Conservation (phyloP, 129 eudicot species). For the Ambrosia trifida region DNA sequence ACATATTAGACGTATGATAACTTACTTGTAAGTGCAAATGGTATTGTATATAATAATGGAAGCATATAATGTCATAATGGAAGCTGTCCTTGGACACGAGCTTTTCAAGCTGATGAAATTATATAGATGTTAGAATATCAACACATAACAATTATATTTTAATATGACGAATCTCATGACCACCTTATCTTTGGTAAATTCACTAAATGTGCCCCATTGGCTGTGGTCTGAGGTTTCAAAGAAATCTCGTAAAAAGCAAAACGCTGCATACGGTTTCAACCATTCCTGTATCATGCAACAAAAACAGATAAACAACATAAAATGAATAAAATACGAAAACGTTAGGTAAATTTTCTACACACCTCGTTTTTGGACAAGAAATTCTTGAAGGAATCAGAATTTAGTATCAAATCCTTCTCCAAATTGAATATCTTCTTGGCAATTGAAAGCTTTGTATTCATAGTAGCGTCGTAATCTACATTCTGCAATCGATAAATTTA, state of each 20-base stretch:
- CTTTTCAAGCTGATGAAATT: slow-evolving; percentile 83
- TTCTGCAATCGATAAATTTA: slow-evolving; percentile 43
- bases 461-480: slow-evolving; percentile 92
- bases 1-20: background rate
- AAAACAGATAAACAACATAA: slow-evolving; percentile 17
- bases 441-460: slow-evolving; percentile 86
- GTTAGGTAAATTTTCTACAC: background rate
- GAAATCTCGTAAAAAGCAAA: slow-evolving; percentile 94
- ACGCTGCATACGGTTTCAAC: slow-evolving; percentile 97
- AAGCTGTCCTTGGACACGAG: slow-evolving; percentile 73
- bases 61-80: slow-evolving; percentile 75
- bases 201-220: slow-evolving; percentile 90
- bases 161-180: background rate
- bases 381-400: slow-evolving; percentile 58
- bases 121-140: slow-evolving; percentile 19
- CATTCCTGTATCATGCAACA: slow-evolving; percentile 64
- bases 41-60: slow-evolving; percentile 91
- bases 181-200: slow-evolving; percentile 75
- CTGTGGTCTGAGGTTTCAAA: slow-evolving; percentile 96
- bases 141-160: background rate
- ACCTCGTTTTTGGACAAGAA: slow-evolving; percentile 87
- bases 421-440: slow-evolving; percentile 70
- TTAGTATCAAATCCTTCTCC: slow-evolving; percentile 68
- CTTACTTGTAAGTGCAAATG: slow-evolving; percentile 92
- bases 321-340: background rate